Evolutionary conservation across 2,329 filamentous ascomycete species (phyloP).

Genomic region (Ambrosiella cleistominuta): DNA sequence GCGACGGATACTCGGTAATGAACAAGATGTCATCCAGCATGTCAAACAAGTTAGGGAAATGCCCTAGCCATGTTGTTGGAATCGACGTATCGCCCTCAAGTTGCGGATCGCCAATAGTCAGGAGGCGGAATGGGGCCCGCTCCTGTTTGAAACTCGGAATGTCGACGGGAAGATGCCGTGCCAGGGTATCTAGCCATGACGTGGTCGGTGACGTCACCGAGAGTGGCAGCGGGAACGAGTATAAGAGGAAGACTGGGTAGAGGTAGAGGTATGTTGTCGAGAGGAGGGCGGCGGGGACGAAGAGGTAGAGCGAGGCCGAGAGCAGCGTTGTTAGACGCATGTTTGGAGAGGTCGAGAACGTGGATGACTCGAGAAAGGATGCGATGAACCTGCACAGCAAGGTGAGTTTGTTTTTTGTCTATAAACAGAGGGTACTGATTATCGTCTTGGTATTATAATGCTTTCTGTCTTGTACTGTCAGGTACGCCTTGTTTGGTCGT

Average conservation of each 20-base stretch:
- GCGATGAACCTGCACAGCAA: too few relatives aligned
- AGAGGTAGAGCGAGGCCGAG: slow-evolving; percentile 28
- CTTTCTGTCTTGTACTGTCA: too few relatives aligned
- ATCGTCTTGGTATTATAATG: too few relatives aligned
- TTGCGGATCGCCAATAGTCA: slow-evolving; percentile 81
- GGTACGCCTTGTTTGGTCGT: too few relatives aligned
- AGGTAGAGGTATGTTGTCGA: slow-evolving; percentile 69
- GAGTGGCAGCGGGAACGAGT: slow-evolving; percentile 52
- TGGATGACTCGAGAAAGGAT: not conserved
- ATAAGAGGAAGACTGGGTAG: slow-evolving; percentile 66
- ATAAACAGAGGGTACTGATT: too few relatives aligned
- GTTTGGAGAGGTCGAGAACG: slow-evolving; percentile 15
- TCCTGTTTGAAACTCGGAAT: slow-evolving; percentile 4
- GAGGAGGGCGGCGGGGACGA: slow-evolving; percentile 45
- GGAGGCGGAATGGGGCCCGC: slow-evolving; percentile 62
- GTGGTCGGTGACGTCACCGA: slow-evolving; percentile 7
- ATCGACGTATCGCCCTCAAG: slow-evolving; percentile 83
- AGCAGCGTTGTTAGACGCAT: slow-evolving; percentile 34
- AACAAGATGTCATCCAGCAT: slow-evolving; percentile 31
- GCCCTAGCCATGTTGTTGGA: slow-evolving; percentile 35
- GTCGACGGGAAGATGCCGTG: slow-evolving; percentile 9
- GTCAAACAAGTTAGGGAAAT: slow-evolving; percentile 35
- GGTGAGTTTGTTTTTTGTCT: too few relatives aligned
- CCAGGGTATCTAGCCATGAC: slow-evolving; percentile 11
- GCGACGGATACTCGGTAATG: slow-evolving; percentile 26